A percentile compares a stretch with the other conserved stretches of the same genome.
Evolutionary conservation across 257 asterid species (phyloP).

Genomic region (Plantago ovata): DNA sequence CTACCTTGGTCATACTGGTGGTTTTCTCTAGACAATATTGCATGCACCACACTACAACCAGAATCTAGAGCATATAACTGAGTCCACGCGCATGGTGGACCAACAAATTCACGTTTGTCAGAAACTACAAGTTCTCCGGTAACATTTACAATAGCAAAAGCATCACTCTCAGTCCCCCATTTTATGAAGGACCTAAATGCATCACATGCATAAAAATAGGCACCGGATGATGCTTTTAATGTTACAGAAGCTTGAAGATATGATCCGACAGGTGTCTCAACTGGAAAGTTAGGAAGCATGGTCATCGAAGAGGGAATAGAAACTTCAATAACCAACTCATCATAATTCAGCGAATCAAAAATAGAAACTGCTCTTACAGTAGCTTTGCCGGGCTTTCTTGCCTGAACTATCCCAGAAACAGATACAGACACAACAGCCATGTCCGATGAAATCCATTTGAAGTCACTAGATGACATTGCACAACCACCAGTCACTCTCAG

Average conservation of each 20-base stretch:
- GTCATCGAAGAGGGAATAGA: slow-evolving; percentile 64
- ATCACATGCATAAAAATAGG: slow-evolving; percentile 65
- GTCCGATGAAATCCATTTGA: slow-evolving; percentile 86
- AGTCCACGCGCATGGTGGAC: slow-evolving; percentile 82
- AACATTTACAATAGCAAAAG: slow-evolving; percentile 56
- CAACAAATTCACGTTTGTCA: slow-evolving; percentile 45
- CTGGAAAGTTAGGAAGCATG: slow-evolving; percentile 70
- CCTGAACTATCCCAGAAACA: slow-evolving; percentile 73
- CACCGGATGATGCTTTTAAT: slow-evolving; percentile 58
- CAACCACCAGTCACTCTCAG: slow-evolving; percentile 84
- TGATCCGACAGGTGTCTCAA: slow-evolving; percentile 70
- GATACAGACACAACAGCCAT: slow-evolving; percentile 68
- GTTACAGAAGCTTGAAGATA: slow-evolving; percentile 71
- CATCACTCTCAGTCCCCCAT: slow-evolving; percentile 73
- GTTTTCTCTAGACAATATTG: slow-evolving; percentile 53
- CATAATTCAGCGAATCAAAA: slow-evolving; percentile 71
- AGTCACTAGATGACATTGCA: slow-evolving; percentile 74
- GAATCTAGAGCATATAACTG: slow-evolving; percentile 55
- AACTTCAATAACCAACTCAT: slow-evolving; percentile 70
- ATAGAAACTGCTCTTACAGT: slow-evolving; percentile 68
- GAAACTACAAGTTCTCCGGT: slow-evolving; percentile 29
- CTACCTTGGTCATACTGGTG: slow-evolving; percentile 48
- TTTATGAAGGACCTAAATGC: slow-evolving; percentile 61
- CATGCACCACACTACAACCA: slow-evolving; percentile 68
- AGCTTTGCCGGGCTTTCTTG: slow-evolving; percentile 78